phyloP scores from a whole-genome alignment of 164 flowering plant genomes.

The Vitis vinifera region ASM3070453v1 NC_081818.1:6777001-6777500 shows the following conservation, averaged over 20 bases:
- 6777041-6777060: constrained; percentile 89
- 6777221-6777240: neutral
- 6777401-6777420: constrained; percentile 24
- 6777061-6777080: constrained; percentile 4
- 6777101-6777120: constrained; percentile 11
- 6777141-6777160: constrained; percentile 92
- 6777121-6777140: constrained; percentile 27
- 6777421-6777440: constrained; percentile 99
- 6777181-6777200: constrained; percentile 83
- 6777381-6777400: neutral
- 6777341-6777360: neutral
- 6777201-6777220: neutral
- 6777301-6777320: constrained; percentile 96
- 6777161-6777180: constrained; percentile 87
- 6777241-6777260: constrained; percentile 7
- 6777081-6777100: neutral
- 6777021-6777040: constrained; percentile 93
- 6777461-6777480: constrained; percentile 99
- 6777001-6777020: constrained; percentile 97
- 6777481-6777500: constrained; percentile 98
- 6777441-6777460: constrained; percentile 99
- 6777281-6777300: constrained; percentile 98
- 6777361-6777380: neutral
- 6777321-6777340: constrained; percentile 73
- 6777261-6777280: constrained; percentile 57